Percentiles rank a stretch among this genome's conserved stretches.
Evolutionary conservation across 768 basidiomycete species (phyloP).

Genomic region (Boletellus emodensis): DNA sequence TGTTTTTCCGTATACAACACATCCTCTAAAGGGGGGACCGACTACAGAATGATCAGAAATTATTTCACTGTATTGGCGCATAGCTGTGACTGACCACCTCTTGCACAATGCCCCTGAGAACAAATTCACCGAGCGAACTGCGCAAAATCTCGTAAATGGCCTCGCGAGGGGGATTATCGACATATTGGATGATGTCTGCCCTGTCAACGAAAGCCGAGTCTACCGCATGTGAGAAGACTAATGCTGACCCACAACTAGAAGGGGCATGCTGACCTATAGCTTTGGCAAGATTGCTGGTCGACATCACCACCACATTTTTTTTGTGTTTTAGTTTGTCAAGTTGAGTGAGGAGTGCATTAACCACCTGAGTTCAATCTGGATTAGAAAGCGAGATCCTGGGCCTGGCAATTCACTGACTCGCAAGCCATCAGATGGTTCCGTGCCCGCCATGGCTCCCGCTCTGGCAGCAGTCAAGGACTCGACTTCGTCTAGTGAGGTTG

Average conservation of each 20-base stretch:
- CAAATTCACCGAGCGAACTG: slow-evolving; percentile 77
- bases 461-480: slow-evolving; percentile 94
- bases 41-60: slow-evolving; percentile 35
- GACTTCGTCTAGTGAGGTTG: slow-evolving; percentile 73
- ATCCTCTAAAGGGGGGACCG: slow-evolving; percentile 58
- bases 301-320: slow-evolving; percentile 94
- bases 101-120: slow-evolving; percentile 65
- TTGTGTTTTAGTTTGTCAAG: slow-evolving; percentile 91
- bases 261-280: slow-evolving; percentile 72
- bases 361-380: slow-evolving; percentile 60
- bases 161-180: slow-evolving; percentile 86
- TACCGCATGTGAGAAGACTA: slow-evolving; percentile 29
- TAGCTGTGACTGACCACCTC: slow-evolving; percentile 45
- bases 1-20: slow-evolving; percentile 29
- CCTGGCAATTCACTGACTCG: slow-evolving; percentile 49
- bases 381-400: not conserved
- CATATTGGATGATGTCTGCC: slow-evolving; percentile 93
- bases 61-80: not conserved
- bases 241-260: not conserved
- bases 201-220: slow-evolving; percentile 96
- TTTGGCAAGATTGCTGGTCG: slow-evolving; percentile 91
- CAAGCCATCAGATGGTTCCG: slow-evolving; percentile 92
- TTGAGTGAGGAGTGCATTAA: slow-evolving; percentile 95
- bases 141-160: slow-evolving; percentile 92
- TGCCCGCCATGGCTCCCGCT: slow-evolving; percentile 91